Evolutionary conservation across 2,329 filamentous ascomycete genomes (phyloP), one percentile per base, ranked within the genome.

Genomic region (Colletotrichum viniferum): DNA sequence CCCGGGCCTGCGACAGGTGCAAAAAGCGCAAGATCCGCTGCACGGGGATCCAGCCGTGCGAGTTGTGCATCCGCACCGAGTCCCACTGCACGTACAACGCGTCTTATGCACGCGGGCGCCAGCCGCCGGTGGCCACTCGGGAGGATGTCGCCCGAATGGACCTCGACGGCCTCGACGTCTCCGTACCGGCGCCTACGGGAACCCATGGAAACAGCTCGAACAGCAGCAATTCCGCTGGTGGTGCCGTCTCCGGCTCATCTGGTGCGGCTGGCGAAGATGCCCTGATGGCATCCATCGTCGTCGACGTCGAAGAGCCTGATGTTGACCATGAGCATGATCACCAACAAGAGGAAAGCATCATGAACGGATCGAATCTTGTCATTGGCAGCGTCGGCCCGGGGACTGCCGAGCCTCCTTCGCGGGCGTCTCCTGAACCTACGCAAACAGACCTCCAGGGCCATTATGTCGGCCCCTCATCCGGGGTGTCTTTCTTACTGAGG

Each of bases 51-150:
- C 80, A 82, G 52, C 82, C 82, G 1, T 84, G 82, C 62, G 82
- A 81, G 18, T 79, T 81, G 9, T 84, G 82, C 71, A 81, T 80
- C 61, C 82, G 82, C 38, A 79, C 81, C 21, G 80, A 78, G 30
- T 77, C 78, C 8, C 76, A 77, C 16, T 90, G 89, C 80, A 86
- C 87, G 21, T 90, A 88, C 77, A 86, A 86, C 28, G 87, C 88
- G 24, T 83, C 84, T 0, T 90, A 90, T 77, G 87, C 85, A 21
- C 82, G 88, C 76, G 87, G 87, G 6, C 81, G 87, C 76, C 74
- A 86, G 38, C 86, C 87, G 9, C 83, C 84, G 34, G 81, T 87
- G 48, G 79, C 84, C 32, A 65, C 63, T 72, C 62, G 78, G 73
- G 58, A 76, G 71, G 56, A 75, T 71, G 66, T 69, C 38, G 68